These are phyloP conservation scores for Lactarius pseudohatsudake DNA, from an alignment of 768 basidiomycete species.

Conservation along the genomic window DNA sequence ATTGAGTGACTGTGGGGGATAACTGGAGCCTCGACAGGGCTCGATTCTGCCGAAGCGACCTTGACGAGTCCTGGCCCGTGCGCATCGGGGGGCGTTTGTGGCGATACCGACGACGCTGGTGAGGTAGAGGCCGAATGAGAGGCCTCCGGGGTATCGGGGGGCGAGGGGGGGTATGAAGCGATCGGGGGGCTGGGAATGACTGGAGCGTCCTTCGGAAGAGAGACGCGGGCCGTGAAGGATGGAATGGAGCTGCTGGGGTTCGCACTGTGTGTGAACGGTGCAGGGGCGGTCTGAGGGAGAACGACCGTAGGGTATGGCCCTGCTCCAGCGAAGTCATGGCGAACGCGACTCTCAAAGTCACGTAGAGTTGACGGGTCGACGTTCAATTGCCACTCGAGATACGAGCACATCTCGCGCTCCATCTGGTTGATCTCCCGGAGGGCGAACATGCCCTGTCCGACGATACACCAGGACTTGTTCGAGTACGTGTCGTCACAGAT, in stretches of 20 bases:
- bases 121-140: conserved; percentile 36
- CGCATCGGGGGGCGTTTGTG: conserved; percentile 33
- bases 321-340: conserved; percentile 55
- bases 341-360: conserved; percentile 61
- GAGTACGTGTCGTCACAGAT: conserved; percentile 68
- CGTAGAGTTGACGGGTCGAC: conserved; percentile 61
- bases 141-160: conserved; percentile 35
- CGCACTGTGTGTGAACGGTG: conserved; percentile 29
- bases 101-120: conserved; percentile 36
- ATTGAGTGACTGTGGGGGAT: conserved; percentile 19
- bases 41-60: conserved; percentile 24
- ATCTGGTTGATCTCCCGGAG: conserved; percentile 94
- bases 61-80: conserved; percentile 19
- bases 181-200: conserved; percentile 25
- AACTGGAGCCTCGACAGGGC: conserved; percentile 10
- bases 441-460: conserved; percentile 61
- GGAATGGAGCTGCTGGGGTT: conserved; percentile 31
- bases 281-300: conserved; percentile 45
- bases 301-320: conserved; percentile 65
- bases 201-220: conserved; percentile 27
- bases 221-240: conserved; percentile 29
- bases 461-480: conserved; percentile 67
- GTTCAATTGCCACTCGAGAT: conserved; percentile 89
- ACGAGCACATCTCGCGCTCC: conserved; percentile 92
- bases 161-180: conserved; percentile 26